Conservation (phyloP, 2,329 filamentous ascomycete species). For the Alternaria solani region DNA sequence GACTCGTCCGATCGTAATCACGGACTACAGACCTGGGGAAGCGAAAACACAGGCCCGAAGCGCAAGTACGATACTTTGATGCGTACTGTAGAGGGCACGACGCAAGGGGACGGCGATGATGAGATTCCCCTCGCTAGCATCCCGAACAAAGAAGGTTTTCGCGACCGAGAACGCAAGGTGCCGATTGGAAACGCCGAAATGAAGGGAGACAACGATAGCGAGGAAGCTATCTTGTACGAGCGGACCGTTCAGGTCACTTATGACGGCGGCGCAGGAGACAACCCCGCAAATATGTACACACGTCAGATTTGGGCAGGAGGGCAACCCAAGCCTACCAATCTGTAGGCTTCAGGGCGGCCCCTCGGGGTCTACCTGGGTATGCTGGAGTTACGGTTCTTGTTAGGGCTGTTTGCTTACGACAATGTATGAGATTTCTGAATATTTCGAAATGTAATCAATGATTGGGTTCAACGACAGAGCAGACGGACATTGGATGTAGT, state of each 20-base stretch:
- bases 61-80: constrained; percentile 26
- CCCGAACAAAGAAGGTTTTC: background rate
- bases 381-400: background rate
- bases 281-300: constrained; percentile 3
- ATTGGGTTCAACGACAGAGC: background rate
- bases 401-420: background rate
- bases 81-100: constrained; percentile 21
- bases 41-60: constrained; percentile 11
- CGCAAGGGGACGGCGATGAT: constrained; percentile 2
- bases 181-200: background rate
- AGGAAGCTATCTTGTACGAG: constrained; percentile 31
- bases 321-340: background rate
- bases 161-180: constrained; percentile 4
- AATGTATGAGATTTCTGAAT: background rate
- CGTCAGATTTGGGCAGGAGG: constrained; percentile 5
- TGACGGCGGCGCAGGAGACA: constrained; percentile 5
- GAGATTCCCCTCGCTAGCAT: constrained; percentile 17
- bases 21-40: constrained; percentile 22
- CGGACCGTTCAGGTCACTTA: constrained; percentile 29
- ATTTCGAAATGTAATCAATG: background rate
- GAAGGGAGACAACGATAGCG: constrained; percentile 24
- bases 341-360: background rate
- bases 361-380: background rate
- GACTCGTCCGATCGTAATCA: constrained; percentile 10
- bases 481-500: background rate